Evolutionary conservation across 2,329 filamentous ascomycete species (phyloP).

Genomic region (Neospermospora avenae): DNA sequence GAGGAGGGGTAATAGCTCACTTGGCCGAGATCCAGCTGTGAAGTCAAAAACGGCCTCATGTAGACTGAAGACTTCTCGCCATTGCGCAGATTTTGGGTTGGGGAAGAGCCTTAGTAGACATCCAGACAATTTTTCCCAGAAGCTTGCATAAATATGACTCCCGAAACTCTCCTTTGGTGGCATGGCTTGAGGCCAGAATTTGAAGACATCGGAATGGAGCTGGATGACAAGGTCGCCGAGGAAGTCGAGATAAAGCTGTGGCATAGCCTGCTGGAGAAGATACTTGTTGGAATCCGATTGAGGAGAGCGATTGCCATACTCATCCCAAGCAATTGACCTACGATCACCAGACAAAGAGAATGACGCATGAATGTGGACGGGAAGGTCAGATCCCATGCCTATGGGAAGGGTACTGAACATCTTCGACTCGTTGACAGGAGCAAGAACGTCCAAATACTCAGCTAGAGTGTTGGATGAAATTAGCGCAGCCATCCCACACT

Average conservation of each 20-base stretch:
- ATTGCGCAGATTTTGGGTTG: conserved; percentile 6
- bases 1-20: conserved; percentile 17
- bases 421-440: conserved; percentile 4
- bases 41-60: conserved; percentile 29
- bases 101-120: conserved; percentile 23
- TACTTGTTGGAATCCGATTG: conserved; percentile 28
- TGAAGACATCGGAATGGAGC: conserved; percentile 15
- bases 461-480: conserved; percentile 6
- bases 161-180: conserved; percentile 13
- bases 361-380: conserved; percentile 33
- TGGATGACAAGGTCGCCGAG: conserved; percentile 20
- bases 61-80: conserved; percentile 11
- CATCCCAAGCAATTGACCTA: conserved; percentile 25
- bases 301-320: conserved; percentile 14
- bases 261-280: conserved; percentile 24
- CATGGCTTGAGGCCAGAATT: conserved; percentile 26
- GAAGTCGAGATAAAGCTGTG: conserved; percentile 29
- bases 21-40: conserved; percentile 13
- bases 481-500: conserved; percentile 26
- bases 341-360: conserved; percentile 34
- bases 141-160: conserved; percentile 17
- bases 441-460: not conserved
- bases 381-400: conserved; percentile 25
- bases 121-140: conserved; percentile 25
- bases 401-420: conserved; percentile 27